phyloP scores from a whole-genome alignment of 2,329 filamentous ascomycete genomes.

The Aspergillus fumigatiaffinis region DNA sequence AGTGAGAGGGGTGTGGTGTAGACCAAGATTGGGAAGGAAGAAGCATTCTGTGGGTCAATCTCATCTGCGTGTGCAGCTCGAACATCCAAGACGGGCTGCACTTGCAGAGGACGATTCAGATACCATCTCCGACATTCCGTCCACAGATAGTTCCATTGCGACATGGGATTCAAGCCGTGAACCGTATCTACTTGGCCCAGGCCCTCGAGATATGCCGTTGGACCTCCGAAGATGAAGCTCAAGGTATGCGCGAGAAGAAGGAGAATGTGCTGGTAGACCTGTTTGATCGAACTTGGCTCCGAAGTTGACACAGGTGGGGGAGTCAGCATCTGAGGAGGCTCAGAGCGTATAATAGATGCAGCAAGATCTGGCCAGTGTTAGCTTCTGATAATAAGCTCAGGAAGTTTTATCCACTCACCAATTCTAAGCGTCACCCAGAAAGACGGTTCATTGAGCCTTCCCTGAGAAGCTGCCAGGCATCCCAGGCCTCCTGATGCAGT shows the following conservation, averaged over 20 bases:
- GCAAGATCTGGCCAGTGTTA: slow-evolving; percentile 15
- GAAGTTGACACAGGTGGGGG: slow-evolving; percentile 6
- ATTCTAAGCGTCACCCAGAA: slow-evolving; percentile 20
- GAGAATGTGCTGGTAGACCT: slow-evolving; percentile 16
- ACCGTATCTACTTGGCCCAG: slow-evolving; percentile 4
- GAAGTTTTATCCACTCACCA: slow-evolving; percentile 7
- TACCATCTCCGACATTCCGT: slow-evolving; percentile 25
- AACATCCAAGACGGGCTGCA: slow-evolving; percentile 21
- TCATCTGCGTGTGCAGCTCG: slow-evolving; percentile 21
- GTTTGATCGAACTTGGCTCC: slow-evolving; percentile 6
- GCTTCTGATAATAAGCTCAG: background rate
- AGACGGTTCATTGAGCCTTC: slow-evolving; percentile 15
- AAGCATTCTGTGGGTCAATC: slow-evolving; percentile 19
- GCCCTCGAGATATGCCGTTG: slow-evolving; percentile 10
- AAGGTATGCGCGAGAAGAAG: slow-evolving; percentile 18
- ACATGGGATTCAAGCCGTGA: slow-evolving; percentile 10
- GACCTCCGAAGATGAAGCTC: slow-evolving; percentile 12
- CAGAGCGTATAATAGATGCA: slow-evolving; percentile 12
- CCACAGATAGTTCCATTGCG: slow-evolving; percentile 23
- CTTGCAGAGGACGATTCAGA: slow-evolving; percentile 18
- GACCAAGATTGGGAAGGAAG: slow-evolving; percentile 23
- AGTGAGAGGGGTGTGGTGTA: slow-evolving; percentile 26
- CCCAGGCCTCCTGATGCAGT: slow-evolving; percentile 4
- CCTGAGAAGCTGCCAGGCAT: slow-evolving; percentile 1
- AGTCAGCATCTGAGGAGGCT: slow-evolving; percentile 17